A percentile compares a stretch with the other conserved stretches of the same genome.
Evolutionary conservation across 1,284 basidiomycete genomes (phyloP).

Genomic region (Somion occarium): DNA sequence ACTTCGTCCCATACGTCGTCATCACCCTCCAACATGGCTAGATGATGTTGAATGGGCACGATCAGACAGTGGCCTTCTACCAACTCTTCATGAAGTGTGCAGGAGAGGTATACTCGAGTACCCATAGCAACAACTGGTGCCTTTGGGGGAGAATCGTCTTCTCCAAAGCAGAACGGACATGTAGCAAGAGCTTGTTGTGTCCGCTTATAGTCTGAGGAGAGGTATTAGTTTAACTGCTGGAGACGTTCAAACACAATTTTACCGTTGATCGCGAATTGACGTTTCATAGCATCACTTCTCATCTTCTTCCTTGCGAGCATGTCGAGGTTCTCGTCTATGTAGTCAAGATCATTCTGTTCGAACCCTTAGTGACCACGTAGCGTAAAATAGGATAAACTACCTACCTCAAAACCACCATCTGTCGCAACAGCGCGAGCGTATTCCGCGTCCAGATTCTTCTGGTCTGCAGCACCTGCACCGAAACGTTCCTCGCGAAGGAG

Average conservation of each 20-base stretch:
- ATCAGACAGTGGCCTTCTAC: constrained; percentile 90
- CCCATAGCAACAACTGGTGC: constrained; percentile 89
- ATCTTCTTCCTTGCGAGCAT: constrained; percentile 89
- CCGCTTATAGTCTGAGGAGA: constrained; percentile 78
- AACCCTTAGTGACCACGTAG: not conserved
- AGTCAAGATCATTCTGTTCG: constrained; percentile 77
- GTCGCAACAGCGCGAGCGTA: constrained; percentile 85
- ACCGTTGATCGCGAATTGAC: constrained; percentile 96
- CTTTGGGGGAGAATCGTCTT: constrained; percentile 81
- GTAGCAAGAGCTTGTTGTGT: constrained; percentile 88
- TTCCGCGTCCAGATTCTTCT: constrained; percentile 89
- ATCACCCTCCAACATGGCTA: constrained; percentile 90
- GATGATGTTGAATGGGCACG: constrained; percentile 92
- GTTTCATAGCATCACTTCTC: constrained; percentile 93
- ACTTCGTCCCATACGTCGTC: constrained; percentile 99
- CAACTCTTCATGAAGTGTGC: constrained; percentile 84
- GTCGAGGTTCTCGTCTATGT: constrained; percentile 96
- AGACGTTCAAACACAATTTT: constrained; percentile 1
- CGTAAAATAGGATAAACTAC: not conserved
- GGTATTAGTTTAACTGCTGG: constrained; percentile 6
- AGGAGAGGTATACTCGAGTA: constrained; percentile 84
- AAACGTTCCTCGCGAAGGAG: constrained; percentile 92
- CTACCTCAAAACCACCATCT: constrained; percentile 83
- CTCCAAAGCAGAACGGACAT: constrained; percentile 86
- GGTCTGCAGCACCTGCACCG: constrained; percentile 81